phyloP scores from a whole-genome alignment of 805 yeast species.

The Dipodascopsis tothii region DNA sequence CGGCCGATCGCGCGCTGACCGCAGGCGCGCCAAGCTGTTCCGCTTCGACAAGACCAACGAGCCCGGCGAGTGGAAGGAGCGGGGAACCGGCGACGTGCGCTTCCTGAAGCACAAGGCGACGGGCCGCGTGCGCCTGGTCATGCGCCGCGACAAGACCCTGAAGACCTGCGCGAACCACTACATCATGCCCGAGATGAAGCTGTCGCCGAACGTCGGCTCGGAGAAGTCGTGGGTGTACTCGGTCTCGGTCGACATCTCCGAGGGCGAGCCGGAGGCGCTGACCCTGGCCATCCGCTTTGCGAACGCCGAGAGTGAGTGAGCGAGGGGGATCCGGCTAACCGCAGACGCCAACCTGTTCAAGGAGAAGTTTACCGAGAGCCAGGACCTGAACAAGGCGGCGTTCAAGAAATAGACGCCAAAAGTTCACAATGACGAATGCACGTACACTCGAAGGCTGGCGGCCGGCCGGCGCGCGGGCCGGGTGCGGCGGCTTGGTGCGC shows the following conservation, averaged over 20 bases:
- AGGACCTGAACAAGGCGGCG: conserved; percentile 50
- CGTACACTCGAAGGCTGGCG: neutral
- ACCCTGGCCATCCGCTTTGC: conserved; percentile 91
- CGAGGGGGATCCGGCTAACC: conserved; percentile 37
- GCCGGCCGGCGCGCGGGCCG: neutral
- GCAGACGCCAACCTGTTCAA: conserved; percentile 83
- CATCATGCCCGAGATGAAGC: conserved; percentile 39
- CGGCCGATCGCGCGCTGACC: conserved; percentile 1
- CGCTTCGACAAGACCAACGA: conserved; percentile 53
- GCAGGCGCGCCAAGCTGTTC: conserved; percentile 84
- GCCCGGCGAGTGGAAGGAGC: conserved; percentile 96
- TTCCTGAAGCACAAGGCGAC: conserved; percentile 81
- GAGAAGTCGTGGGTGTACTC: conserved; percentile 98
- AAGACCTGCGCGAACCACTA: conserved; percentile 97
- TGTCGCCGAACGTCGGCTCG: conserved; percentile 89
- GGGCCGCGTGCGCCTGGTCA: conserved; percentile 78
- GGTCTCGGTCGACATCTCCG: conserved; percentile 89
- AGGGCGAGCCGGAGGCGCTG: conserved; percentile 92
- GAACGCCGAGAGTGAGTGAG: conserved; percentile 34
- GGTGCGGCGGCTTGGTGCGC: neutral
- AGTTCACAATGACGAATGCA: neutral
- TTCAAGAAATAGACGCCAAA: conserved; percentile 10
- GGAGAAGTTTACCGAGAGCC: conserved; percentile 82
- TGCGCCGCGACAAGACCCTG: conserved; percentile 98
- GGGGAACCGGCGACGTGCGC: conserved; percentile 98